These are phyloP conservation scores for Zelonia costaricensis DNA, from an alignment of 208 protist genomes.

Conservation along the genomic window DNA sequence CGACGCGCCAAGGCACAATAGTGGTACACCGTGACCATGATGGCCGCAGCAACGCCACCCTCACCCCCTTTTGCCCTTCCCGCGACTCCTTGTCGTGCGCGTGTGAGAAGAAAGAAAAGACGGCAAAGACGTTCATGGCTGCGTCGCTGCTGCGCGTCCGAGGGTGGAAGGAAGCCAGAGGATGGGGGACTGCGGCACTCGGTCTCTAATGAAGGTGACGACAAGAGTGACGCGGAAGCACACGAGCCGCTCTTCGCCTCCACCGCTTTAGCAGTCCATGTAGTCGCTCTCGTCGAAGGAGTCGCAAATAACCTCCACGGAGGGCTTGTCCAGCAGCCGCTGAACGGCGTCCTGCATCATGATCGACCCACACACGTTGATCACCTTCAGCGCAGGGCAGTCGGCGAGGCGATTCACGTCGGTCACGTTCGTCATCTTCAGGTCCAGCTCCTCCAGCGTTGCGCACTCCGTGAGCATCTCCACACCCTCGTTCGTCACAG, in stretches of 20 bases:
- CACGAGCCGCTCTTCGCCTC: neutral
- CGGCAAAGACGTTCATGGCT: too few relatives aligned
- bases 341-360: slow-evolving; percentile 48
- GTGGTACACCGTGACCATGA: too few relatives aligned
- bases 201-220: neutral
- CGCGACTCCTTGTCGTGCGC: too few relatives aligned
- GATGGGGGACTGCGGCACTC: too few relatives aligned
- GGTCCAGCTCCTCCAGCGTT: slow-evolving; percentile 74
- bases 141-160: too few relatives aligned
- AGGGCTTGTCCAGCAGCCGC: slow-evolving; percentile 39
- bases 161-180: too few relatives aligned
- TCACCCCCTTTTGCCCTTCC: too few relatives aligned
- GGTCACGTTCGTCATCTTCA: slow-evolving; percentile 67
- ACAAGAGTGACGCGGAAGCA: neutral
- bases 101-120: too few relatives aligned
- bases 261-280: slow-evolving; percentile 18
- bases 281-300: slow-evolving; percentile 56
- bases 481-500: slow-evolving; percentile 75
- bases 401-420: slow-evolving; percentile 60
- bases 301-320: slow-evolving; percentile 70
- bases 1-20: too few relatives aligned
- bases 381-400: slow-evolving; percentile 55
- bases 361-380: slow-evolving; percentile 69
- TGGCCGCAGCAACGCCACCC: too few relatives aligned
- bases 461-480: slow-evolving; percentile 51